Conservation (phyloP, 2,329 filamentous ascomycete genomes). For the Dactylonectria estremocensis region DNA sequence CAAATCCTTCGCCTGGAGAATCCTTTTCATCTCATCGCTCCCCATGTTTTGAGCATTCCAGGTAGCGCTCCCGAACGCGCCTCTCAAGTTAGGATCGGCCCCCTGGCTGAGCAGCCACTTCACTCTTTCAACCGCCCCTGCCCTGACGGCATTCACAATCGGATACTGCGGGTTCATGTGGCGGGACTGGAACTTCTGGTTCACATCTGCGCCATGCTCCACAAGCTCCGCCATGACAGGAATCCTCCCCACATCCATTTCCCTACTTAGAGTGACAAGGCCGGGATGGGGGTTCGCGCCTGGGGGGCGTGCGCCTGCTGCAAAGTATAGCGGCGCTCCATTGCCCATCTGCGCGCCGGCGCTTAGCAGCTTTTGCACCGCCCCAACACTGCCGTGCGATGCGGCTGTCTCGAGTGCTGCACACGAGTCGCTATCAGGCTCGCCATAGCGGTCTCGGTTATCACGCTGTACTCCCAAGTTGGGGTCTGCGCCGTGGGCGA, state of each 20-base stretch:
- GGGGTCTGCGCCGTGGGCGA: conserved; percentile 37
- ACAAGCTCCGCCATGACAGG: conserved; percentile 37
- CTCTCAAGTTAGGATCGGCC: conserved; percentile 32
- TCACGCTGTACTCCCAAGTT: conserved; percentile 36
- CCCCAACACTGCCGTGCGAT: conserved; percentile 4
- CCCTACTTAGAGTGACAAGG: conserved; percentile 6
- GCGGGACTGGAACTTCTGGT: conserved; percentile 18
- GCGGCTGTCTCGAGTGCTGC: conserved; percentile 34
- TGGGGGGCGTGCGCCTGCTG: conserved; percentile 28
- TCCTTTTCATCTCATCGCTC: conserved; percentile 36
- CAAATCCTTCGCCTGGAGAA: conserved; percentile 13
- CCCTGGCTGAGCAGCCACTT: conserved; percentile 40
- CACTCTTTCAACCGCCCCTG: conserved; percentile 36
- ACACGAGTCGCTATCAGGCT: conserved; percentile 32
- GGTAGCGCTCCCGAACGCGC: conserved; percentile 34
- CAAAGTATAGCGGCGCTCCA: conserved; percentile 35
- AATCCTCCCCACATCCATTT: conserved; percentile 31
- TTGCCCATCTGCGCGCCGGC: conserved; percentile 35
- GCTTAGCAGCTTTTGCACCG: conserved; percentile 31
- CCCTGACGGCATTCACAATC: conserved; percentile 39
- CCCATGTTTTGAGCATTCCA: conserved; percentile 19
- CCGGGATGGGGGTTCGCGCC: conserved; percentile 12
- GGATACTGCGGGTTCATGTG: conserved; percentile 34
- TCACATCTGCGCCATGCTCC: conserved; percentile 32
- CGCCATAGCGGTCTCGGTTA: conserved; percentile 29